Conservation (phyloP, 2,329 filamentous ascomycete genomes). For the Stemphylium beticola region DNA sequence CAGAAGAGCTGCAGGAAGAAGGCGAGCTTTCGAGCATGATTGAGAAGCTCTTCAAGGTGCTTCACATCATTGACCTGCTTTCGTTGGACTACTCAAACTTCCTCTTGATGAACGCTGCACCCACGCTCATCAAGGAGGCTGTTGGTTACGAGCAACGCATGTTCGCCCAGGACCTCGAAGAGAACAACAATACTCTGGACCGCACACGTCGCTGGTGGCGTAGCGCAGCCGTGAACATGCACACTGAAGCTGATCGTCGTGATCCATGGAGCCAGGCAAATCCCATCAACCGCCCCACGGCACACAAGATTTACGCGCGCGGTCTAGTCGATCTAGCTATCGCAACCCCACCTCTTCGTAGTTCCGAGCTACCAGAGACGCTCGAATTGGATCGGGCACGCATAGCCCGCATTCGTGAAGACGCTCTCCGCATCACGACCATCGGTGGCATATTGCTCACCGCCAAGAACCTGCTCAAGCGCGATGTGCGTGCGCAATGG, state of each 20-base stretch:
- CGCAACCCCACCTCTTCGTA: slow-evolving; percentile 63
- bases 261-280: slow-evolving; percentile 69
- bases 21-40: slow-evolving; percentile 68
- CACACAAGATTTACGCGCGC: slow-evolving; percentile 75
- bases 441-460: slow-evolving; percentile 77
- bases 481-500: slow-evolving; percentile 79
- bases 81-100: slow-evolving; percentile 85
- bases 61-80: slow-evolving; percentile 77
- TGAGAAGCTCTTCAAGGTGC: slow-evolving; percentile 75
- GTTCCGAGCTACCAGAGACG: slow-evolving; percentile 72
- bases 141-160: slow-evolving; percentile 75
- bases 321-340: slow-evolving; percentile 78
- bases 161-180: slow-evolving; percentile 70
- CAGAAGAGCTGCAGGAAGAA: slow-evolving; percentile 62
- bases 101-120: slow-evolving; percentile 73
- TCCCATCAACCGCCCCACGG: slow-evolving; percentile 64
- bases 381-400: slow-evolving; percentile 72
- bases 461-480: slow-evolving; percentile 82
- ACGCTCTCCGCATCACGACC: slow-evolving; percentile 71
- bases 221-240: slow-evolving; percentile 66
- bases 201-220: slow-evolving; percentile 72
- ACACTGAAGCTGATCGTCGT: slow-evolving; percentile 69
- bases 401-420: slow-evolving; percentile 62
- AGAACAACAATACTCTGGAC: slow-evolving; percentile 60
- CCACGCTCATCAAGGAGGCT: slow-evolving; percentile 73